Conservation (phyloP, 73 alveolate genomes). For the Stentor roeselii region DNA sequence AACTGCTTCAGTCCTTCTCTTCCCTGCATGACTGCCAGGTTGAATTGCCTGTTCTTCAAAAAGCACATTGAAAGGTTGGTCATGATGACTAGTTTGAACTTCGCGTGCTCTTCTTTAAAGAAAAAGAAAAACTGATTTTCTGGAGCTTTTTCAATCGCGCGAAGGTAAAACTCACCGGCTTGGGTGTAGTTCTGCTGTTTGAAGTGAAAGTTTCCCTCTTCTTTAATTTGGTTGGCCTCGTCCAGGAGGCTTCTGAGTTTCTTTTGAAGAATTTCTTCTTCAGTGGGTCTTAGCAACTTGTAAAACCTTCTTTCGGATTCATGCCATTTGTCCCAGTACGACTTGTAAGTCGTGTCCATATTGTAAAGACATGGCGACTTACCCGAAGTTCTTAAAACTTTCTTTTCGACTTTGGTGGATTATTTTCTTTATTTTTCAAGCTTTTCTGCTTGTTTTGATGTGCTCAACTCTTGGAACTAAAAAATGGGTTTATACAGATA, state of each 20-base stretch:
- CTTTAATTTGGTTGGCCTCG: background rate
- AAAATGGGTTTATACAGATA: no score
- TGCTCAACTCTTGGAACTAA: no score
- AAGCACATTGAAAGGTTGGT: background rate
- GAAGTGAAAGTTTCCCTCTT: background rate
- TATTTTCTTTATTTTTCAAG: no score
- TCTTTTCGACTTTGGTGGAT: no score
- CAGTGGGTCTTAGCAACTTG: background rate
- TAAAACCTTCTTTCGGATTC: background rate
- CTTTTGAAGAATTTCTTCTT: background rate
- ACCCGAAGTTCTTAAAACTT: no score
- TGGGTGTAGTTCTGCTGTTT: background rate
- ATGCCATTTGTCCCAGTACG: background rate
- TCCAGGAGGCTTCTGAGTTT: background rate
- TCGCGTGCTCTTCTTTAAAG: slow-evolving; percentile 11
- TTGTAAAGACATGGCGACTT: no score
- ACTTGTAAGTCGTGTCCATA: background rate
- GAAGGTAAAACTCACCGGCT: background rate
- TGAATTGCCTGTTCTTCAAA: background rate
- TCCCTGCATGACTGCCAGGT: background rate
- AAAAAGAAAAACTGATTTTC: background rate
- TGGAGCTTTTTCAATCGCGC: slow-evolving; percentile 7
- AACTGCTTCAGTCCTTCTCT: slow-evolving; percentile 3
- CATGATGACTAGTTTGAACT: slow-evolving; percentile 3
- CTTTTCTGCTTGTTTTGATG: no score